These are phyloP conservation scores for Hemileccinum impolitum DNA, from an alignment of 768 basidiomycete species.

Conservation along the genomic window DNA sequence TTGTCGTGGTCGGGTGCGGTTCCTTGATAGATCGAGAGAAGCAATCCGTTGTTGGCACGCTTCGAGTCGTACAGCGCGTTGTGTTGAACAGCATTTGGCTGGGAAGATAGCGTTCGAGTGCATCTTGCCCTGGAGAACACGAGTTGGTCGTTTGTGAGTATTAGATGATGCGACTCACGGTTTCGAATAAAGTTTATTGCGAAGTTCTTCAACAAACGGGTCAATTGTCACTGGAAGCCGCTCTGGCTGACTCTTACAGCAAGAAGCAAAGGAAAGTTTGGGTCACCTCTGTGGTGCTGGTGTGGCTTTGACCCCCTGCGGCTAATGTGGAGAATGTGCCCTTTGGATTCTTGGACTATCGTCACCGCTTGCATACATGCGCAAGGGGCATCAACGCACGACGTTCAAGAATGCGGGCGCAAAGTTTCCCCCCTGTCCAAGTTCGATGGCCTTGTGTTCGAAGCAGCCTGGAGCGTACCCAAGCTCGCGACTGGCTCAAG, in stretches of 20 bases:
- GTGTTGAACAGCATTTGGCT: conserved; percentile 34
- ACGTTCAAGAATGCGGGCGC: conserved; percentile 42
- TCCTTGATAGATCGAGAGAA: conserved; percentile 42
- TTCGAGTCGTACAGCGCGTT: conserved; percentile 45
- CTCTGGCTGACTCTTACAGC: conserved; percentile 28
- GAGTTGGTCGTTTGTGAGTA: neutral
- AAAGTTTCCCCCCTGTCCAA: conserved; percentile 48
- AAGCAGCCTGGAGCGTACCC: conserved; percentile 37
- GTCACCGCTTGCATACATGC: neutral
- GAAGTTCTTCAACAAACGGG: conserved; percentile 38
- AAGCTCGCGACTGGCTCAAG: conserved; percentile 38
- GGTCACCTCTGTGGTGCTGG: conserved; percentile 44
- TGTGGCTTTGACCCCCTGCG: conserved; percentile 34
- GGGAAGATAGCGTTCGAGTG: conserved; percentile 37
- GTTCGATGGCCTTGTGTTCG: conserved; percentile 37
- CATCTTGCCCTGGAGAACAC: conserved; percentile 37
- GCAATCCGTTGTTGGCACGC: conserved; percentile 35
- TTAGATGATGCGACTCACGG: conserved; percentile 34
- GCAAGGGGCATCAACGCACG: conserved; percentile 19
- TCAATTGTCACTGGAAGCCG: neutral
- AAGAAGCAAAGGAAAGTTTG: conserved; percentile 48
- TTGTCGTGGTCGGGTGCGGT: conserved; percentile 34
- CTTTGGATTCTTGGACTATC: conserved; percentile 37
- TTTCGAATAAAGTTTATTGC: conserved; percentile 35
- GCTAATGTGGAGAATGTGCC: conserved; percentile 44